A percentile compares a stretch with the other conserved stretches of the same genome.
Evolutionary conservation across 257 asterid genomes (phyloP).

Genomic region (Primulina eburnea): DNA sequence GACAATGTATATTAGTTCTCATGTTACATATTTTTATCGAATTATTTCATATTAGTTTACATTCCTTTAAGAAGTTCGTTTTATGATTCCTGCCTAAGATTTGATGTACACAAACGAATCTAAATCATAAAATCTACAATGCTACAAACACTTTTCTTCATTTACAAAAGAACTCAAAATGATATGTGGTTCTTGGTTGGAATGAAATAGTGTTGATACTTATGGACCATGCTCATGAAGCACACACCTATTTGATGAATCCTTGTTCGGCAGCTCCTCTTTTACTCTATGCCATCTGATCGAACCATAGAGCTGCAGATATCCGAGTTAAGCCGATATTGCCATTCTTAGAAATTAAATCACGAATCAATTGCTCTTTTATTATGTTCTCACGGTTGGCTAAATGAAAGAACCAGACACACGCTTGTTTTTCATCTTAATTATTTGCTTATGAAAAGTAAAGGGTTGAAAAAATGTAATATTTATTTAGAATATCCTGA

Average conservation of each 20-base stretch:
- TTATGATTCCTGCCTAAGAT: not conserved
- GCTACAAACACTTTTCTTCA: not conserved
- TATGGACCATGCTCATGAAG: not conserved
- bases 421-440: slow-evolving; percentile 2
- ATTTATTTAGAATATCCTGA: not conserved
- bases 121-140: not conserved
- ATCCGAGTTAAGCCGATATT: not conserved
- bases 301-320: not conserved
- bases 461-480: not conserved
- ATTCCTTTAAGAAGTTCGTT: not conserved
- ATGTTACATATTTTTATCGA: not conserved
- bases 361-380: not conserved
- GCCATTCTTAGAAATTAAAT: not conserved
- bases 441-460: slow-evolving; percentile 5
- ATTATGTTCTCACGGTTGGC: slow-evolving; percentile 9
- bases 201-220: not conserved
- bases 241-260: not conserved
- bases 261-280: not conserved
- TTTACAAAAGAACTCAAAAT: not conserved
- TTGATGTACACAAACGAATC: not conserved
- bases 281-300: not conserved
- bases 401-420: slow-evolving; percentile 7
- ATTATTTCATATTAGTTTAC: not conserved
- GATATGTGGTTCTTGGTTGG: not conserved
- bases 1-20: not conserved